Percentiles rank a stretch among this genome's conserved stretches.
phyloP scores from a whole-genome alignment of 768 basidiomycete genomes.

The Phallus indusiatus region DNA sequence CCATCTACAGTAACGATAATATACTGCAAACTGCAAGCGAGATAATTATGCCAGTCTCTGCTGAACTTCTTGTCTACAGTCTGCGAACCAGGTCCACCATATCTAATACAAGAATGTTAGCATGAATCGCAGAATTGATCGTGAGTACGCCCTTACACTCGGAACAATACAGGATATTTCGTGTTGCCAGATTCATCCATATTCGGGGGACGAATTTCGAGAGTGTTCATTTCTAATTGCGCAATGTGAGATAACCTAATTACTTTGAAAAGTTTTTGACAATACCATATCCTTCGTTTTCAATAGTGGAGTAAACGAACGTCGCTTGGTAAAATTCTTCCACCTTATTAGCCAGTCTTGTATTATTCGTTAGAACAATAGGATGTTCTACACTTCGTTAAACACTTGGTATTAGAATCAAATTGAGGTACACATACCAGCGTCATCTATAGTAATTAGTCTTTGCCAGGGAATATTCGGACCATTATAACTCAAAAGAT shows the following conservation, averaged over 20 bases:
- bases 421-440: constrained; percentile 28
- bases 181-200: constrained; percentile 95
- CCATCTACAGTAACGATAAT: constrained; percentile 86
- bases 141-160: constrained; percentile 41
- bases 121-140: neutral
- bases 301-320: constrained; percentile 59
- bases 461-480: constrained; percentile 85
- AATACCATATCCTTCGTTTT: constrained; percentile 74
- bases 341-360: constrained; percentile 51
- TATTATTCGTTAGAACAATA: constrained; percentile 64
- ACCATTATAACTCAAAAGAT: constrained; percentile 69
- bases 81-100: constrained; percentile 88
- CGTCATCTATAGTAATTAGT: constrained; percentile 47
- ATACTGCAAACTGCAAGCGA: constrained; percentile 74
- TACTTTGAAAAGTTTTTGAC: constrained; percentile 4
- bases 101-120: constrained; percentile 33
- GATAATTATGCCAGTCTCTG: constrained; percentile 81
- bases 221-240: constrained; percentile 69
- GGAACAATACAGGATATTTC: constrained; percentile 91
- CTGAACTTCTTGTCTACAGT: constrained; percentile 54
- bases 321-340: constrained; percentile 63
- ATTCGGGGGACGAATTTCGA: constrained; percentile 82
- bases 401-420: neutral
- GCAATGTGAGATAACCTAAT: neutral
- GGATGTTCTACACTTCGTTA: constrained; percentile 31